These are phyloP conservation scores for Cenchrus fungigraminus DNA, from an alignment of 176 grass and related monocot species.

Conservation along the genomic window DNA sequence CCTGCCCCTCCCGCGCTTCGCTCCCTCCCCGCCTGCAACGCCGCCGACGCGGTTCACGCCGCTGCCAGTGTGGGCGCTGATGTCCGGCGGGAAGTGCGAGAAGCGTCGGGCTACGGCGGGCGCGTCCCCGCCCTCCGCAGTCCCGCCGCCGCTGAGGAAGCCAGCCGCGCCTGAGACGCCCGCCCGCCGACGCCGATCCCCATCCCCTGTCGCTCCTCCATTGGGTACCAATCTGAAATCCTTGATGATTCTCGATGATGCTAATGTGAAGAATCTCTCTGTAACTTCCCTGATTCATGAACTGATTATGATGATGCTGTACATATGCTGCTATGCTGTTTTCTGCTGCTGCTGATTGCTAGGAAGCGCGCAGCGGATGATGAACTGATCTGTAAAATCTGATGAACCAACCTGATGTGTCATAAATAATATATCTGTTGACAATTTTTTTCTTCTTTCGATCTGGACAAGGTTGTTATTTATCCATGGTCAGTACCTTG, in stretches of 20 bases:
- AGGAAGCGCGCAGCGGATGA: not conserved
- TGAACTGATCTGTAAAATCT: constrained; percentile 25
- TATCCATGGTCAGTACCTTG: too few species aligned
- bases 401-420: not conserved
- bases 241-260: too few species aligned
- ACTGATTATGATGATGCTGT: constrained; percentile 11
- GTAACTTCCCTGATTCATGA: not conserved
- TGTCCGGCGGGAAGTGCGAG: constrained; percentile 44
- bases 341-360: not conserved
- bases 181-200: too few species aligned
- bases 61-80: constrained; percentile 25
- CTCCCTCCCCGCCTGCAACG: not conserved
- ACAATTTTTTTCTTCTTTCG: not conserved
- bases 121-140: constrained; percentile 31
- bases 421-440: constrained; percentile 28
- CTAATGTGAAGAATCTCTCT: not conserved
- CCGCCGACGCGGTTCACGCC: constrained; percentile 16
- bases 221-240: not conserved
- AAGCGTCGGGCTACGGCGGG: constrained; percentile 49
- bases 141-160: constrained; percentile 30
- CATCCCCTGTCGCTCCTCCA: not conserved
- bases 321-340: not conserved
- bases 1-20: too few species aligned
- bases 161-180: constrained; percentile 28
- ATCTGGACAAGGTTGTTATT: not conserved